Evolutionary conservation across 768 basidiomycete species (phyloP).

Genomic region (Mycena kentingensis): DNA sequence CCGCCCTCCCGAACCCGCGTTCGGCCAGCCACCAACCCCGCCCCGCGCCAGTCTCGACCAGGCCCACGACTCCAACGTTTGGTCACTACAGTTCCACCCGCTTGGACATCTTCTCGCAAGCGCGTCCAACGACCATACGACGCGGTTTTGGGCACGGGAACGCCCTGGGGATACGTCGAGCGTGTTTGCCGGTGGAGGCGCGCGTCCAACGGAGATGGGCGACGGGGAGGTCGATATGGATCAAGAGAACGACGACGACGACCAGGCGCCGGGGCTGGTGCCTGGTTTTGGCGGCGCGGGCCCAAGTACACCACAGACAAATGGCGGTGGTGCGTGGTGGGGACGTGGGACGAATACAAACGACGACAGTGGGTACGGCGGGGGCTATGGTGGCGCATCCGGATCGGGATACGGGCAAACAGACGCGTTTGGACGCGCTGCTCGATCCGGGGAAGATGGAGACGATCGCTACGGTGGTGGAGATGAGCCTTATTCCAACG

Average conservation of each 20-base stretch:
- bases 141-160: constrained; percentile 97
- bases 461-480: too few species aligned
- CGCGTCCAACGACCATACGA: constrained; percentile 98
- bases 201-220: constrained; percentile 75
- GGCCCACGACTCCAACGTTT: constrained; percentile 98
- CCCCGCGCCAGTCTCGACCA: constrained; percentile 88
- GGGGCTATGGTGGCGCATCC: constrained; percentile 47
- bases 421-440: constrained; percentile 19
- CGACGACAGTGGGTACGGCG: constrained; percentile 20
- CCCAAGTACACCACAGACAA: too few species aligned
- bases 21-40: constrained; percentile 44
- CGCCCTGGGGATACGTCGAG: constrained; percentile 80
- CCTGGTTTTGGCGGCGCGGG: constrained; percentile 65
- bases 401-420: constrained; percentile 46
- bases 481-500: not conserved
- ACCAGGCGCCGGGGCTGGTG: constrained; percentile 71
- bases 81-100: constrained; percentile 94
- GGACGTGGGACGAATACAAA: constrained; percentile 23
- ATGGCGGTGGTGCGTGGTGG: constrained; percentile 26
- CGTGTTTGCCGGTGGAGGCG: constrained; percentile 78
- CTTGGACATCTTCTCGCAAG: constrained; percentile 92
- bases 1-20: constrained; percentile 57
- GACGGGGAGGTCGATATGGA: constrained; percentile 39
- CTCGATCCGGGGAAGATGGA: constrained; percentile 28
- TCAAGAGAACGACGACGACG: constrained; percentile 53